Evolutionary conservation across 192 early-diverging fungal species (phyloP), one percentile per base, ranked within the genome.

Genomic region (Oehlia diaphana): DNA sequence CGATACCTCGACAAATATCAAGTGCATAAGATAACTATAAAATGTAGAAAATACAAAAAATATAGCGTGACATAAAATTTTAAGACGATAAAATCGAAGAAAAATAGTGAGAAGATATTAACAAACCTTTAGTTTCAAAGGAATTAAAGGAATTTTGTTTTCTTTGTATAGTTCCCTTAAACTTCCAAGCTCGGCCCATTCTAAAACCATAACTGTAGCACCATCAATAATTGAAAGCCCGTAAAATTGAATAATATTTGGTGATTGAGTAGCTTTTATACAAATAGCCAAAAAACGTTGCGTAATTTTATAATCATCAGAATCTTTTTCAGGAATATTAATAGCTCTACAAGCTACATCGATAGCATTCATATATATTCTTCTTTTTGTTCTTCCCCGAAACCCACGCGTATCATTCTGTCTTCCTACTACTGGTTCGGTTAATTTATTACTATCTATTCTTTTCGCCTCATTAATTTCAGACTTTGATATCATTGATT

Each of bases 1-100:
- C 33, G 35, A 79, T 39, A 21, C 67, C 77, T 14, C 77, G 66
- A 35, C 77, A 69, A 79, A 79, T 70, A 16, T 79, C 67, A 62
- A 58, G 35, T 13, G 77, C 77, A 9, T 58, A 58, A 58, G 14
- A 14, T 58, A 58, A 58, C 50, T 58, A 58, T 14, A 50, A 50
- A 50, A 50, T 50, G 4, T 4, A 37, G 3, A 37, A 37, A 37
- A 37, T 4, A 50, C 0, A 50, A 50, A 3, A 58, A 19, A 21
- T 6, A 19, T 16, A 19, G 13, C 16, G 9, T 19, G 16, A 21
- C 13, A 3, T 58, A 58, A 58, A 21, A 3, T 58, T 6, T 12
- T 47, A 47, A 47, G 9, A 12, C 31, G 12, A 1, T 1, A 0
- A 47, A 47, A 47, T 47, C 2, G 10, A 47, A 47, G 14, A 58